Base-by-base conservation (phyloP, 495 filamentous ascomycete genomes). In the Terfezia claveryi region DNA sequence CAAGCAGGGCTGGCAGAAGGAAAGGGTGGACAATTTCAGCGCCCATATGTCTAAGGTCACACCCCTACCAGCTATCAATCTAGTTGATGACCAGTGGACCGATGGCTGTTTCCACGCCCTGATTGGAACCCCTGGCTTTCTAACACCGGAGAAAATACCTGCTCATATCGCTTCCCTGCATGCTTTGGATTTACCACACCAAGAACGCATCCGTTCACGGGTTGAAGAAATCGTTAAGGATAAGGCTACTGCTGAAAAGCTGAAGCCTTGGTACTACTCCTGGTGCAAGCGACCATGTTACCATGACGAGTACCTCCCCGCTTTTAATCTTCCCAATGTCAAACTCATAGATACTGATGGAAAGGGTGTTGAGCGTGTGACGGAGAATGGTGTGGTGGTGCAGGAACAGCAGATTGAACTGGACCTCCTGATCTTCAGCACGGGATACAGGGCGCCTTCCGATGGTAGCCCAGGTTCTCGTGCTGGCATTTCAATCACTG, bases 271-370 rank as follows among this genome's bases (percentile, higher is more conserved):
- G 27, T 32, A 32, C 7, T 32, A 32, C 27, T 32, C 27, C 27
- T 32, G 27, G 27, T 32, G 27, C 27, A 32, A 32, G 27, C 27
- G 27, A 7, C 27, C 27, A 32, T 32, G 27, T 32, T 32, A 1
- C 27, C 27, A 32, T 7, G 27, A 32, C 27, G 61, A 65, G 38
- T 74, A 74, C 55, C 69, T 74, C 12, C 59, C 68, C 16, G 50
- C 66, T 6, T 74, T 73, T 61, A 74, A 73, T 57, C 52, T 56
- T 36, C 64, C 68, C 5, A 61, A 73, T 56, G 71, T 74, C 10
- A 64, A 74, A 54, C 70, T 78, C 11, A 60, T 78, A 37, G 73
- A 77, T 62, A 78, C 74, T 4, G 66, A 72, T 38, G 75, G 74
- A n/a, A 71, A 70, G 59, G 72, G 74, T 17, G 53, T 73, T 10